Evolutionary conservation across 305 asterid genomes (phyloP).

Genomic region (Solanum hybrid): DNA sequence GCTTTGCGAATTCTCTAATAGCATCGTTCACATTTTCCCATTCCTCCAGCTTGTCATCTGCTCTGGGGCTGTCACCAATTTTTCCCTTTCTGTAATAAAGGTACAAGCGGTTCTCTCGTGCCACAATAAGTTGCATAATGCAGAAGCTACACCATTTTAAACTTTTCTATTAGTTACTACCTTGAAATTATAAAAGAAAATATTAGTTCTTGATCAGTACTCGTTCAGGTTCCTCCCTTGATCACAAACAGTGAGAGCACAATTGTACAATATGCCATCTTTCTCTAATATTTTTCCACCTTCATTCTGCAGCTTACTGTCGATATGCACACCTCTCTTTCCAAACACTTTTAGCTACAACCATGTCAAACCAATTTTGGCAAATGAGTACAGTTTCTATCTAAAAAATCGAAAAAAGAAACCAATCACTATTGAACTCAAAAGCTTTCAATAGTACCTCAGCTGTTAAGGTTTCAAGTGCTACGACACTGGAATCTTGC

Average conservation of each 20-base stretch:
- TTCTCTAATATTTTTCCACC: constrained; percentile 70
- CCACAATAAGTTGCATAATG: constrained; percentile 50
- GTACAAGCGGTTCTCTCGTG: constrained; percentile 46
- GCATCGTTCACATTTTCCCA: constrained; percentile 39
- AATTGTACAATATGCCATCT: constrained; percentile 68
- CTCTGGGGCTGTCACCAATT: constrained; percentile 31
- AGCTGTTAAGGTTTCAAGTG: constrained; percentile 53
- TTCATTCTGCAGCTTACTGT: constrained; percentile 51
- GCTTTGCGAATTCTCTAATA: constrained; percentile 38
- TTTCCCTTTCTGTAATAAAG: constrained; percentile 66
- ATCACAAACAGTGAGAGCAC: constrained; percentile 52
- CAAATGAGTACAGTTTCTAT: background rate
- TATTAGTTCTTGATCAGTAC: constrained; percentile 19
- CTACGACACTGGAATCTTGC: constrained; percentile 53
- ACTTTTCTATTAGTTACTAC: background rate
- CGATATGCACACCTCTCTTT: constrained; percentile 83
- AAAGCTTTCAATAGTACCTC: constrained; percentile 30
- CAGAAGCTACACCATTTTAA: constrained; percentile 31
- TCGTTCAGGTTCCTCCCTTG: constrained; percentile 38
- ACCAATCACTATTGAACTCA: background rate
- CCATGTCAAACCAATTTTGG: background rate
- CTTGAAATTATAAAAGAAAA: background rate
- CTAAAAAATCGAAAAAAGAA: background rate
- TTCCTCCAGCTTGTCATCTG: constrained; percentile 54
- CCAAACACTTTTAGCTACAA: constrained; percentile 72